Evolutionary conservation across 352 stramenopile genomes (phyloP).

Genomic region (Phytophthora sp.): DNA sequence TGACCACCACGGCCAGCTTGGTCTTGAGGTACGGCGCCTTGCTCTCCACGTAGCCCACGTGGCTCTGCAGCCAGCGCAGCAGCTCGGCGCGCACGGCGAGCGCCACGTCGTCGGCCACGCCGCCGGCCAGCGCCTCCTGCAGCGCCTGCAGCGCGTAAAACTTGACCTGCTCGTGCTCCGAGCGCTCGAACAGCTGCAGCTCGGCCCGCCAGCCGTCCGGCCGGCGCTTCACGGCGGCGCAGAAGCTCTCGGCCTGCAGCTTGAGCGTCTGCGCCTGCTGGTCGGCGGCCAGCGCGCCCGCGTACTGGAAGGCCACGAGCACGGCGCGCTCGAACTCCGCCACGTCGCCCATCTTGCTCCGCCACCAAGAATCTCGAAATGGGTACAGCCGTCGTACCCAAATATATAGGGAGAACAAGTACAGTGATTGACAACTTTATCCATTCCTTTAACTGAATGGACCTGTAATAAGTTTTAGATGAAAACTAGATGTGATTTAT

Average conservation of each 20-base stretch:
- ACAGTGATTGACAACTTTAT: no score
- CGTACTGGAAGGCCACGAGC: slow-evolving; percentile 84
- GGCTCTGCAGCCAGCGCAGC: slow-evolving; percentile 65
- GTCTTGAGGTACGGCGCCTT: slow-evolving; percentile 85
- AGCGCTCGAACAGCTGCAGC: slow-evolving; percentile 74
- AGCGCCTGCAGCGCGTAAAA: slow-evolving; percentile 85
- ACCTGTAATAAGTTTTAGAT: no score
- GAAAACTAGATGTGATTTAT: no score
- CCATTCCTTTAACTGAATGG: no score
- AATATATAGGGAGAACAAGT: no score
- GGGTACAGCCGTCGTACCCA: no score
- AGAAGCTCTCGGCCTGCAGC: slow-evolving; percentile 75
- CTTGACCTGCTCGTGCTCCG: slow-evolving; percentile 77
- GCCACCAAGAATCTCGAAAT: no score
- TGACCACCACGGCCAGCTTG: slow-evolving; percentile 84
- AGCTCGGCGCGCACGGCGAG: slow-evolving; percentile 60
- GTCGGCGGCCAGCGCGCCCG: slow-evolving; percentile 52
- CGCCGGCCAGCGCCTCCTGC: slow-evolving; percentile 57
- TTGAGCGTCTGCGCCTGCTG: slow-evolving; percentile 66
- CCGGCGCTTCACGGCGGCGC: slow-evolving; percentile 57
- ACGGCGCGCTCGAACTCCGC: slow-evolving; percentile 80
- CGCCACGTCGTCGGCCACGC: slow-evolving; percentile 50
- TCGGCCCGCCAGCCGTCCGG: slow-evolving; percentile 59
- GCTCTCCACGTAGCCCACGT: slow-evolving; percentile 65
- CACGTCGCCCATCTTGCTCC: slow-evolving; percentile 40